These are phyloP conservation scores for Paramecium biaurelia DNA, from an alignment of 73 alveolate genomes.

Conservation along the genomic window DNA sequence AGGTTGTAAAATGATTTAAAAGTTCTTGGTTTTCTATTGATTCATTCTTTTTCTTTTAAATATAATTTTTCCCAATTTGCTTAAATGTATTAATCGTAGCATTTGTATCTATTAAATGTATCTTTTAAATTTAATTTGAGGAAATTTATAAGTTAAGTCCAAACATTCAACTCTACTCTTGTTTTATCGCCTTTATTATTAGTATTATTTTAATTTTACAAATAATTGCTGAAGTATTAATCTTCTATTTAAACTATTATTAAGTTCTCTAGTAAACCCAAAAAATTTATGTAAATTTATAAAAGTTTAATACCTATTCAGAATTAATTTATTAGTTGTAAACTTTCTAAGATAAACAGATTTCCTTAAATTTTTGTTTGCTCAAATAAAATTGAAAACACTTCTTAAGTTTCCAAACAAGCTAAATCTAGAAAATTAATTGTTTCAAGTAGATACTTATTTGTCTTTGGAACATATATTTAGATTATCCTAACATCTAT, in stretches of 20 bases:
- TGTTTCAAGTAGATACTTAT: conserved; percentile 12
- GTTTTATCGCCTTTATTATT: not conserved
- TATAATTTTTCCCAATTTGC: not conserved
- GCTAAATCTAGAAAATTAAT: conserved; percentile 35
- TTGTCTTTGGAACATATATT: conserved; percentile 40
- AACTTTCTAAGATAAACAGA: not conserved
- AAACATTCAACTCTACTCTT: not conserved
- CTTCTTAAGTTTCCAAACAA: not conserved
- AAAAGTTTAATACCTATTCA: not conserved
- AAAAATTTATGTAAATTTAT: conserved; percentile 11
- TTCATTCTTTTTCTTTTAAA: conserved; percentile 8
- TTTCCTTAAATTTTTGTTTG: not conserved
- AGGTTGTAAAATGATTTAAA: not conserved
- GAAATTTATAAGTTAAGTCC: not conserved
- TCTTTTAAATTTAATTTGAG: not conserved
- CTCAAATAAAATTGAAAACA: not conserved
- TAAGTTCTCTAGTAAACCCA: conserved; percentile 22
- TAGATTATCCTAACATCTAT: conserved; percentile 31
- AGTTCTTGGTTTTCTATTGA: conserved; percentile 17
- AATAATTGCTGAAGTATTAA: not conserved
- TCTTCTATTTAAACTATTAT: conserved; percentile 16
- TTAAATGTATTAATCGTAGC: not conserved
- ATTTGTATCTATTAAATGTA: conserved; percentile 12
- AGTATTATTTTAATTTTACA: not conserved
- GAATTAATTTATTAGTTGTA: not conserved